Evolutionary conservation across 1,284 basidiomycete species (phyloP).

Genomic region (Tylopilus sp.): DNA sequence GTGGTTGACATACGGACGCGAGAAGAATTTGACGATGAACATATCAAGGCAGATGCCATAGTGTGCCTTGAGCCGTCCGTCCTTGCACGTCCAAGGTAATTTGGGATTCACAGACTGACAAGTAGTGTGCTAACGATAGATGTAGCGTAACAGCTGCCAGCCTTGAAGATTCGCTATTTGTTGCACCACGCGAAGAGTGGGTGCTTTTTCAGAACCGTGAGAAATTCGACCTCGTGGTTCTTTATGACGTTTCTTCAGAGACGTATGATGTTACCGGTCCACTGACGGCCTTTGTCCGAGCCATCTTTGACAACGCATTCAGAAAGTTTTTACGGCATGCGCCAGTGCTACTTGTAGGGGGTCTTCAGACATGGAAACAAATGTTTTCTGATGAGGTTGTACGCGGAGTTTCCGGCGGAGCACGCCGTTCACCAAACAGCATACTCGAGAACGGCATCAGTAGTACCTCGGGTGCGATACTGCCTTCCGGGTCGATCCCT

Average conservation of each 20-base stretch:
- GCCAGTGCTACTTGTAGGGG: conserved; percentile 85
- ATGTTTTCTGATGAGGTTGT: conserved; percentile 54
- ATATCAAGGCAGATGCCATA: conserved; percentile 66
- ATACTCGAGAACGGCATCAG: conserved; percentile 28
- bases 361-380: conserved; percentile 78
- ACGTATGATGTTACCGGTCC: conserved; percentile 52
- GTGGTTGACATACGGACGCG: conserved; percentile 81
- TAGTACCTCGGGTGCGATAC: conserved; percentile 27
- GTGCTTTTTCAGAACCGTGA: conserved; percentile 76
- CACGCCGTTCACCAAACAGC: conserved; percentile 19
- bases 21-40: conserved; percentile 71
- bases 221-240: conserved; percentile 85
- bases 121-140: conserved; percentile 12
- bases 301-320: conserved; percentile 74
- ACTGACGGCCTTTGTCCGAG: conserved; percentile 57
- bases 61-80: conserved; percentile 87
- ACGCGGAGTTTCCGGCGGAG: conserved; percentile 26
- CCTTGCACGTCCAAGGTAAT: conserved; percentile 63
- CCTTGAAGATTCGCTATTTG: conserved; percentile 74
- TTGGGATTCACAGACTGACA: not conserved
- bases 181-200: conserved; percentile 70
- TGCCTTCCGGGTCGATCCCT: conserved; percentile 21
- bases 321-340: conserved; percentile 69
- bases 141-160: conserved; percentile 60
- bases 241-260: conserved; percentile 78